Percentiles rank a stretch among this genome's conserved stretches.
Conservation (phyloP, 768 basidiomycete species). For the Chalciporus sphaerocephalus region DNA sequence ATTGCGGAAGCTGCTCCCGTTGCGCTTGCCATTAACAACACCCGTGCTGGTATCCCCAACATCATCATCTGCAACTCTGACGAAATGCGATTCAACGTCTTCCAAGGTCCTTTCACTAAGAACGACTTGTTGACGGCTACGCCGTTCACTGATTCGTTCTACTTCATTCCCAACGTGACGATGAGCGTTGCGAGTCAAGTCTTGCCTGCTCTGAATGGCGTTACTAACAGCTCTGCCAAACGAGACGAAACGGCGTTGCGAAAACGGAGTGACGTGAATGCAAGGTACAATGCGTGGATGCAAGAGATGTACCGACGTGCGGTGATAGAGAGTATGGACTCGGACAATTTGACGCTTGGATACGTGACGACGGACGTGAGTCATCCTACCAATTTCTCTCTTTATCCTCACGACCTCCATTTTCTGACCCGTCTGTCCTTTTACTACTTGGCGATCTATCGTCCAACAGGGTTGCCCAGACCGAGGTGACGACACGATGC, state of each 20-base stretch:
- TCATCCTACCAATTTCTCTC: not conserved
- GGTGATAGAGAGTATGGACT: slow-evolving; percentile 26
- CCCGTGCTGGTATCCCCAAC: slow-evolving; percentile 54
- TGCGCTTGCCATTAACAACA: slow-evolving; percentile 59
- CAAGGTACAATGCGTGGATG: slow-evolving; percentile 39
- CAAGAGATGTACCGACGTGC: slow-evolving; percentile 46
- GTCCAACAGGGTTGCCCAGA: slow-evolving; percentile 58
- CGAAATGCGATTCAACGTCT: slow-evolving; percentile 62
- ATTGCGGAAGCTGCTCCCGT: slow-evolving; percentile 50
- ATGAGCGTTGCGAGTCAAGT: slow-evolving; percentile 49
- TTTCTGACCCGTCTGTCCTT: no score
- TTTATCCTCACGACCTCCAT: no score
- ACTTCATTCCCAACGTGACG: slow-evolving; percentile 55
- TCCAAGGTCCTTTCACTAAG: slow-evolving; percentile 66
- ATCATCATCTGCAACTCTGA: slow-evolving; percentile 65
- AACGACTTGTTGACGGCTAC: slow-evolving; percentile 76
- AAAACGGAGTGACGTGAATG: slow-evolving; percentile 43
- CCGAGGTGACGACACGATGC: slow-evolving; percentile 67
- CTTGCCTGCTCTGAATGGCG: slow-evolving; percentile 49
- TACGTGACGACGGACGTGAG: slow-evolving; percentile 72
- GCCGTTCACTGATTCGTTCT: slow-evolving; percentile 64
- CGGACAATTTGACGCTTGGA: slow-evolving; percentile 57
- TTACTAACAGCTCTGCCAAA: not conserved
- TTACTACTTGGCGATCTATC: not conserved
- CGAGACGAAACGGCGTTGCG: slow-evolving; percentile 26